phyloP scores from a whole-genome alignment of 1,139 yeast genomes.

The Lodderomyces orthopsilosis region DNA sequence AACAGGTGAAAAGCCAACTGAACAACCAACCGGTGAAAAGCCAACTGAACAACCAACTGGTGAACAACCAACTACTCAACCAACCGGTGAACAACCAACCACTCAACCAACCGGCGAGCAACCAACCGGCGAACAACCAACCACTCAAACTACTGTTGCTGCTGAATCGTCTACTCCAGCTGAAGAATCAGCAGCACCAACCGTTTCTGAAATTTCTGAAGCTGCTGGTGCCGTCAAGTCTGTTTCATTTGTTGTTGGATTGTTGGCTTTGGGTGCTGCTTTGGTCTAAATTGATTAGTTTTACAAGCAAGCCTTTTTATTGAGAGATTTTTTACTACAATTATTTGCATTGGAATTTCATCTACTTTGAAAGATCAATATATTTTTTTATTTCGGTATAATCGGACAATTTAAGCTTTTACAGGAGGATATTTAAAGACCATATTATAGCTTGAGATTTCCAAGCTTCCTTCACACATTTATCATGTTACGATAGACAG shows the following conservation, averaged over 20 bases:
- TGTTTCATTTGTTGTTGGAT: conserved; percentile 31
- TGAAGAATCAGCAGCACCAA: conserved; percentile 17
- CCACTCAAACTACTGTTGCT: background rate
- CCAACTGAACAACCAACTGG: background rate
- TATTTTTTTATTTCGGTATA: background rate
- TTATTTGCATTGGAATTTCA: background rate
- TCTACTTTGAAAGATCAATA: background rate
- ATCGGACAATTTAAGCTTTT: background rate
- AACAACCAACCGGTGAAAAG: conserved; percentile 6
- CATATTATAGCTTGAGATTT: too few relatives aligned
- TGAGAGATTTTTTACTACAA: background rate
- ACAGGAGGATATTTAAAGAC: background rate
- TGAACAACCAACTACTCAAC: background rate
- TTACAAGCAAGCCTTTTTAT: too few relatives aligned
- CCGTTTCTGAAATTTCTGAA: conserved; percentile 34
- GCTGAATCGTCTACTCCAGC: conserved; percentile 9
- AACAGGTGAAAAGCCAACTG: conserved; percentile 3
- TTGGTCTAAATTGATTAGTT: conserved; percentile 32
- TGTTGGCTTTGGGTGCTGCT: conserved; percentile 21
- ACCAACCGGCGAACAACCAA: background rate
- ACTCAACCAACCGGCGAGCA: background rate
- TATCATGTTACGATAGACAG: background rate
- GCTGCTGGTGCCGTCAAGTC: conserved; percentile 45
- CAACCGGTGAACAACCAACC: background rate
- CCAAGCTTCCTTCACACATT: too few relatives aligned